These are phyloP conservation scores for Dillenia turbinata DNA, from an alignment of 164 flowering plant genomes.

Conservation along the genomic window DNA sequence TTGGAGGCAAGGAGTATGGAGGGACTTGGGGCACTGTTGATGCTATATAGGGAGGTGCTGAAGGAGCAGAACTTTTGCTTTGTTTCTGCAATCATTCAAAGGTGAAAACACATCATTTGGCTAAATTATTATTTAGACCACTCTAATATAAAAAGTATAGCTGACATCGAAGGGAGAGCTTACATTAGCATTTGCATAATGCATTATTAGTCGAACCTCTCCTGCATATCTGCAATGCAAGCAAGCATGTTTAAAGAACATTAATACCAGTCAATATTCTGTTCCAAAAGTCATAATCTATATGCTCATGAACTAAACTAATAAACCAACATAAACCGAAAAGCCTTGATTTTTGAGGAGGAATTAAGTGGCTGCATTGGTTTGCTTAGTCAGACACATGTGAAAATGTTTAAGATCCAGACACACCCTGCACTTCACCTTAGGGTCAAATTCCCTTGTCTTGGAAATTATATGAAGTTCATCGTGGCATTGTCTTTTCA, in stretches of 20 bases:
- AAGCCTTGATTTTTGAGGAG: too few relatives aligned
- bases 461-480: too few relatives aligned
- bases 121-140: not conserved
- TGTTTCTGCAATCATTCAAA: constrained; percentile 40
- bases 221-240: constrained; percentile 60
- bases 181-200: constrained; percentile 54
- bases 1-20: constrained; percentile 33
- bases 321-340: too few relatives aligned
- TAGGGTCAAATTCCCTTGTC: too few relatives aligned
- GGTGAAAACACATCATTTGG: not conserved
- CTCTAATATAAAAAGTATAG: not conserved
- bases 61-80: constrained; percentile 28
- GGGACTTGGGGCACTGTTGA: constrained; percentile 24
- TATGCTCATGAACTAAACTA: too few relatives aligned
- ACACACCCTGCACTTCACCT: too few relatives aligned
- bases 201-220: constrained; percentile 73
- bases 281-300: too few relatives aligned
- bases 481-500: too few relatives aligned
- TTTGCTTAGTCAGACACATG: too few relatives aligned
- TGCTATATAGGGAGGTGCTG: constrained; percentile 50
- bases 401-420: too few relatives aligned
- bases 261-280: too few relatives aligned
- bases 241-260: not conserved
- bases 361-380: too few relatives aligned
- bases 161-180: constrained; percentile 13